Percentiles rank a stretch among this genome's conserved stretches.
Conservation (phyloP, 768 basidiomycete species). For the Suillus subaureus region DNA sequence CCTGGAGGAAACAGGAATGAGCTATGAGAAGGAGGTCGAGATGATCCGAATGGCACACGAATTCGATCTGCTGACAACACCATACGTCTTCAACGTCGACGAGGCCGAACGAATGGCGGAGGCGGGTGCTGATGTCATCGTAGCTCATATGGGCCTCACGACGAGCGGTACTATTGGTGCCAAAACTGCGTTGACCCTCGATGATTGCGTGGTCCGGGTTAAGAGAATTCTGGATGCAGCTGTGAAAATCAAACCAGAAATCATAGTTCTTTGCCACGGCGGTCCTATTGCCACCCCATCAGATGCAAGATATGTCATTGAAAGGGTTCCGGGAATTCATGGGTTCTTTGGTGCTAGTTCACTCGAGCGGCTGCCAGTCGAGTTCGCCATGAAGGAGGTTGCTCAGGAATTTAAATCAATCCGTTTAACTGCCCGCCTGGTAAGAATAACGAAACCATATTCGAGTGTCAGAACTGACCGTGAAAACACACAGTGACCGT, state of each 20-base stretch:
- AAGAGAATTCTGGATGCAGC: constrained; percentile 22
- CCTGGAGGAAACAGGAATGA: constrained; percentile 33
- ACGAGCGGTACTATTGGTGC: constrained; percentile 29
- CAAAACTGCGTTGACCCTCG: constrained; percentile 23
- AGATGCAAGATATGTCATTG: constrained; percentile 25
- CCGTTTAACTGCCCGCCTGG: constrained; percentile 9
- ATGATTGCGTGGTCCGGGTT: constrained; percentile 26
- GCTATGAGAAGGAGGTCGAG: constrained; percentile 32
- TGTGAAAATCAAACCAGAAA: constrained; percentile 18
- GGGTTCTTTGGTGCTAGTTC: constrained; percentile 34
- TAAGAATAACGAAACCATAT: neutral
- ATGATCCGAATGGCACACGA: constrained; percentile 30
- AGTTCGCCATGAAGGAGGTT: constrained; percentile 21
- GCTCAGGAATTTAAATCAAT: constrained; percentile 28
- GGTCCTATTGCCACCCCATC: constrained; percentile 28
- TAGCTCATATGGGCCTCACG: constrained; percentile 33
- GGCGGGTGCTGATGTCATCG: constrained; percentile 29
- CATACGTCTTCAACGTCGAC: constrained; percentile 30
- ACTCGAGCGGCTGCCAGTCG: constrained; percentile 28
- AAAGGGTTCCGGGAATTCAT: constrained; percentile 17
- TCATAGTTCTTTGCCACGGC: constrained; percentile 26
- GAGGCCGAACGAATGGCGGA: constrained; percentile 28
- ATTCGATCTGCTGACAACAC: constrained; percentile 27
- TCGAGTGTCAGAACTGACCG: constrained; percentile 1
- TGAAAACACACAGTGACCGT: neutral